Conservation (phyloP, 306 rosid species). For the Vicia sativa region DNA sequence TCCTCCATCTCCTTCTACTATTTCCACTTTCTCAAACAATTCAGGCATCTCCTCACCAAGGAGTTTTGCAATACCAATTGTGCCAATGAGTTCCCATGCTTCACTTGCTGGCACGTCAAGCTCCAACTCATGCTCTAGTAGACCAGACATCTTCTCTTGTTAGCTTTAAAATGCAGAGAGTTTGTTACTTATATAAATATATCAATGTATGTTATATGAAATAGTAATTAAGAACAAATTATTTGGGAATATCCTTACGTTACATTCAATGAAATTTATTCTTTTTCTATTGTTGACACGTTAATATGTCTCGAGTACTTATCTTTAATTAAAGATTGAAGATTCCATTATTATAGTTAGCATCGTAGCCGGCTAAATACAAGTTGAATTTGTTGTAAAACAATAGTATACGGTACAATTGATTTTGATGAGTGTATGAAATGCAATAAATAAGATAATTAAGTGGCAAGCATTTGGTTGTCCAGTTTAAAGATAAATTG, state of each 20-base stretch:
- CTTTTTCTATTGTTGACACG: no score
- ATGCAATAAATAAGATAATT: no score
- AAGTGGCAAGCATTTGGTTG: no score
- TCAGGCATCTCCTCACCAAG: conserved; percentile 30
- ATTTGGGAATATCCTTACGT: neutral
- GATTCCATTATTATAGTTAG: neutral
- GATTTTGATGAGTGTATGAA: no score
- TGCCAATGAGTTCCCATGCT: conserved; percentile 46
- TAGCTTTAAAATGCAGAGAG: neutral
- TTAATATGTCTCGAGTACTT: neutral
- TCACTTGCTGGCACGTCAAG: conserved; percentile 37
- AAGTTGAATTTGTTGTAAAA: no score
- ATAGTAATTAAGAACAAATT: no score
- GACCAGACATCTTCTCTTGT: conserved; percentile 31
- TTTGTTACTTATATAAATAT: neutral
- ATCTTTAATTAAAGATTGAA: no score
- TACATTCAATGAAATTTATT: neutral
- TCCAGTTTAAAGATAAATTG: no score
- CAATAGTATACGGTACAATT: no score
- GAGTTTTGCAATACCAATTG: conserved; percentile 28
- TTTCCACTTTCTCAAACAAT: conserved; percentile 46
- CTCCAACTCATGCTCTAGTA: conserved; percentile 43
- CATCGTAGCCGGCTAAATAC: no score
- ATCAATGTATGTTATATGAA: neutral
- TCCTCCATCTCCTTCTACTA: conserved; percentile 73